Evolutionary conservation across 768 basidiomycete genomes (phyloP).

Genomic region (Tylopilus vinaceipallidus): DNA sequence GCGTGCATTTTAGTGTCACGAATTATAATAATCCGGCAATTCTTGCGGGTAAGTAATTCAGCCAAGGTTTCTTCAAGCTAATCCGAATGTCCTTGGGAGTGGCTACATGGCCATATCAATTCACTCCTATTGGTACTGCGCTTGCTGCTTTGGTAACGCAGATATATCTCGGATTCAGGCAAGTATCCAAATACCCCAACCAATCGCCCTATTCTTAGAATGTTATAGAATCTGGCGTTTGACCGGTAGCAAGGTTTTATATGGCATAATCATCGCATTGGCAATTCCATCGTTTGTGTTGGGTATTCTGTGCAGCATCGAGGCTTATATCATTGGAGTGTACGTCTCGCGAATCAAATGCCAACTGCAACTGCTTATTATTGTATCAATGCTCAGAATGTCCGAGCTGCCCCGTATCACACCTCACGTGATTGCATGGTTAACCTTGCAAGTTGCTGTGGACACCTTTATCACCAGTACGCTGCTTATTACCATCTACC

Average conservation of each 20-base stretch:
- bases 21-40: background rate
- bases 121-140: conserved; percentile 48
- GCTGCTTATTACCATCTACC: too few species aligned
- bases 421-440: too few species aligned
- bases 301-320: background rate
- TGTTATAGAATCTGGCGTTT: conserved; percentile 15
- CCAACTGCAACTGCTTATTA: too few species aligned
- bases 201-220: too few species aligned
- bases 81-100: conserved; percentile 22
- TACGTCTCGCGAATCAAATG: background rate
- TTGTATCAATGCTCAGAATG: too few species aligned
- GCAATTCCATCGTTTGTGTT: background rate
- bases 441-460: too few species aligned
- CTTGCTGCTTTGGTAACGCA: conserved; percentile 50
- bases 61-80: background rate
- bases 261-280: background rate
- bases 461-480: too few species aligned
- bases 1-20: background rate
- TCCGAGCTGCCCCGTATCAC: too few species aligned
- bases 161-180: conserved; percentile 47
- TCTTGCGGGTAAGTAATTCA: background rate
- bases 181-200: conserved; percentile 12
- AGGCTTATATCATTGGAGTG: background rate
- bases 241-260: background rate
- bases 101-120: conserved; percentile 48